Evolutionary conservation across 2,329 filamentous ascomycete species (phyloP).

Genomic region (Xylariaceae sp.): DNA sequence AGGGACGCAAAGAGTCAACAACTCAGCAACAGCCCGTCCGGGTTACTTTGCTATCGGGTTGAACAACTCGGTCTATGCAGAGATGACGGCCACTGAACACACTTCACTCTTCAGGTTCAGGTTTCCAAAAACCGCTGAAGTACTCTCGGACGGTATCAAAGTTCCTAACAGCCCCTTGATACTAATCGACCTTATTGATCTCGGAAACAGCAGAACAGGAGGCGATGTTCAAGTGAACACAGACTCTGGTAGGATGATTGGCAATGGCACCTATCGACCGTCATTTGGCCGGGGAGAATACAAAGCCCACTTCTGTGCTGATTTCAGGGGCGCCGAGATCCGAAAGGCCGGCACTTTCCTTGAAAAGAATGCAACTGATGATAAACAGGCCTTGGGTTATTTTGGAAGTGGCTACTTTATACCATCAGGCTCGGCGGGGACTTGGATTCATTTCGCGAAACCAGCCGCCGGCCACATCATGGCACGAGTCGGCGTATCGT

Average conservation of each 20-base stretch:
- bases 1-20: conserved; percentile 43
- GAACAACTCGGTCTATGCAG: conserved; percentile 50
- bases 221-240: conserved; percentile 49
- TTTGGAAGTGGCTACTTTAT: conserved; percentile 28
- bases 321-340: conserved; percentile 51
- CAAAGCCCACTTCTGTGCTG: conserved; percentile 55
- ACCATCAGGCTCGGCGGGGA: conserved; percentile 42
- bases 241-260: conserved; percentile 50
- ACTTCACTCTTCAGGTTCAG: conserved; percentile 57
- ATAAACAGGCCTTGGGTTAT: conserved; percentile 18
- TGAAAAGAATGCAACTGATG: conserved; percentile 38
- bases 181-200: conserved; percentile 56
- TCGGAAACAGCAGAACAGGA: conserved; percentile 44
- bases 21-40: conserved; percentile 47
- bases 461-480: conserved; percentile 46
- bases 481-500: conserved; percentile 69
- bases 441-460: conserved; percentile 58
- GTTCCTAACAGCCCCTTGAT: conserved; percentile 48
- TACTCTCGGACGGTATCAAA: conserved; percentile 3
- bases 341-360: conserved; percentile 54
- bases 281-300: conserved; percentile 59
- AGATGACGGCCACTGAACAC: conserved; percentile 59
- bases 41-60: conserved; percentile 58
- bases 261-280: conserved; percentile 53
- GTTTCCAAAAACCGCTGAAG: conserved; percentile 34